Evolutionary conservation across 2,329 filamentous ascomycete genomes (phyloP), one percentile per base, ranked within the genome.

Genomic region (Penicillium verrucosum): DNA sequence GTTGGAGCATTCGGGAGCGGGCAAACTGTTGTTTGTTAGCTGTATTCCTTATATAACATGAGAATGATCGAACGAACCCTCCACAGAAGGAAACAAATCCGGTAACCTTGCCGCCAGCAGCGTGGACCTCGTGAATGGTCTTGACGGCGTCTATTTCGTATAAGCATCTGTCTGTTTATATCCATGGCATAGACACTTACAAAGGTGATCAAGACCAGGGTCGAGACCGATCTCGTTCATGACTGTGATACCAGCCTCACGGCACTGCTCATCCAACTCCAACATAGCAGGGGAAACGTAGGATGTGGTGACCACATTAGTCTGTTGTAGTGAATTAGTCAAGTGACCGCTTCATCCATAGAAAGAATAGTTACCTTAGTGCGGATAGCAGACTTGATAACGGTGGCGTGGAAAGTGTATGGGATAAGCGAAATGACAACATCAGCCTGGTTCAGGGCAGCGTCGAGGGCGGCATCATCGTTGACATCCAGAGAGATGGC

Each of bases 271-370:
- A 69, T 97, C 89, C 49, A 97, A 85, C 80, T 92, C 93, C 78
- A 88, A 77, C 92, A 97, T 97, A 63, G 90, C 90, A 4, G 91
- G 91, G 5, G 90, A 95, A 65, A 96, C 89, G 73, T 97, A 97
- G 64, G 86, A 91, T 30, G 93, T 97, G 57, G 93, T 97, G 70
- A 97, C 92, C 59, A 97, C 92, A 80, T 97, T 81, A 84, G 93
- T 96, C 89, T 55, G 7, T 11, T 21, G 30, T 36, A 12, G 14
- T 25, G 14, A 16, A 36, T 46, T 46, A 46, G 44, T 25, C 4
- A 34, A n/a, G 9, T 25, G 2, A 0, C 9, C 9, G 44, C 5
- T 25, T 36, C 30, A 21, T 46, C 14, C 11, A 46, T 30, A 34
- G 18, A 25, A n/a, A n/a, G 21, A 5, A 36, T 18, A 43, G 30